Percentiles rank a stretch among this genome's conserved stretches.
phyloP scores from a whole-genome alignment of 495 filamentous ascomycete species.

The Penicillium salamii region DNA sequence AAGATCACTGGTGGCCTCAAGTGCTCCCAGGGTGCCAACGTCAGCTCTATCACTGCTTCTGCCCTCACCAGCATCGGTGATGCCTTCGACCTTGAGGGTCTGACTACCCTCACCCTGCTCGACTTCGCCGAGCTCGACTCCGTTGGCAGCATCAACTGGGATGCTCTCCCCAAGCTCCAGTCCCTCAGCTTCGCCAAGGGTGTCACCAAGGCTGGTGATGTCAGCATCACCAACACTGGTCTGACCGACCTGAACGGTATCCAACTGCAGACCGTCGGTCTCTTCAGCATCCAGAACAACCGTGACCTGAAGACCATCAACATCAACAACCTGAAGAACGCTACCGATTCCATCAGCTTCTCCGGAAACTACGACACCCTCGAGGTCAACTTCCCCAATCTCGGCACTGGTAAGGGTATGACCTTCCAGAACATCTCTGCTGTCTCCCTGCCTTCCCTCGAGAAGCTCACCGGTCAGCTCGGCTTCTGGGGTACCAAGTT shows the following conservation, averaged over 20 bases:
- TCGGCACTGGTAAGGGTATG: conserved; percentile 76
- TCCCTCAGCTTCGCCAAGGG: conserved; percentile 61
- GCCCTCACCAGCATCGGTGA: conserved; percentile 52
- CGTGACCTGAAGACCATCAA: conserved; percentile 62
- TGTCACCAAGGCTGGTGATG: conserved; percentile 59
- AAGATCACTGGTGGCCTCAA: conserved; percentile 68
- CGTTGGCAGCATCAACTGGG: conserved; percentile 66
- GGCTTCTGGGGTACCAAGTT: conserved; percentile 83
- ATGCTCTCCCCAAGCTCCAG: conserved; percentile 69
- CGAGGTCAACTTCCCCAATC: conserved; percentile 72
- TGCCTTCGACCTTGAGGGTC: conserved; percentile 61
- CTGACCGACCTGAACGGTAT: conserved; percentile 74
- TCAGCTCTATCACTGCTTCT: conserved; percentile 55
- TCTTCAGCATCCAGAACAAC: conserved; percentile 83
- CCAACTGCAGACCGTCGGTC: conserved; percentile 59
- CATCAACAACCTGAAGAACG: conserved; percentile 64
- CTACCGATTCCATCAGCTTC: conserved; percentile 61
- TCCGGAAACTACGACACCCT: conserved; percentile 54
- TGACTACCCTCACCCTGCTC: conserved; percentile 64
- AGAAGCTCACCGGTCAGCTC: conserved; percentile 71
- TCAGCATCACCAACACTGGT: conserved; percentile 80
- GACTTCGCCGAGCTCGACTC: conserved; percentile 57
- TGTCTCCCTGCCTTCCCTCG: conserved; percentile 73
- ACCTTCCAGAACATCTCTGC: conserved; percentile 80
- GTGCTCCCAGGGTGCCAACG: conserved; percentile 52